phyloP scores from a whole-genome alignment of 352 stramenopile species.

The Thalassiosira ordinaria region DNA sequence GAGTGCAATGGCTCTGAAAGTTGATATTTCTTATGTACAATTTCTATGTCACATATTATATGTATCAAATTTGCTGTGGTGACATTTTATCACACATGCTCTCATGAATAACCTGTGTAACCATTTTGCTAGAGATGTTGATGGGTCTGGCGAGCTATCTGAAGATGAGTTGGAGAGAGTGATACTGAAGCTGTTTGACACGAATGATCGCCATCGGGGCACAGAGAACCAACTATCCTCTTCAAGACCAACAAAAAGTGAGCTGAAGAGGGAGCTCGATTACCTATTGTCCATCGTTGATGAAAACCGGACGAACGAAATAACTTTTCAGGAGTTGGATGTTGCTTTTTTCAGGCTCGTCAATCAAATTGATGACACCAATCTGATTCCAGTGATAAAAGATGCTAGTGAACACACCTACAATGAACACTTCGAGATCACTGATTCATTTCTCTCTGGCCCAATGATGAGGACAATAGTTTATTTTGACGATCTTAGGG shows the following conservation, averaged over 20 bases:
- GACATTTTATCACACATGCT: no score
- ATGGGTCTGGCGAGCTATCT: conserved; percentile 28
- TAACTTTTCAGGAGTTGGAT: conserved; percentile 54
- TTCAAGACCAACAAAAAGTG: conserved; percentile 18
- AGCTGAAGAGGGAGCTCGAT: conserved; percentile 27
- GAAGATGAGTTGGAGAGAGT: conserved; percentile 39
- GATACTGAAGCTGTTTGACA: conserved; percentile 32
- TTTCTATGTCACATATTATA: no score
- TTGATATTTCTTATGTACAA: no score
- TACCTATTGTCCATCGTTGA: conserved; percentile 49
- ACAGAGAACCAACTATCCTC: background rate
- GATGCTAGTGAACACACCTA: background rate
- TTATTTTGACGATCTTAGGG: conserved; percentile 56
- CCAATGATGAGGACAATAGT: conserved; percentile 27
- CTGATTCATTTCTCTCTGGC: conserved; percentile 34
- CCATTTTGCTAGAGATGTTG: conserved; percentile 46
- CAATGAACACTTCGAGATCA: conserved; percentile 12
- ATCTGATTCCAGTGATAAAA: conserved; percentile 17
- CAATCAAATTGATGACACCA: conserved; percentile 48
- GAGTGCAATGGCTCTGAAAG: no score
- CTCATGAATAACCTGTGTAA: no score
- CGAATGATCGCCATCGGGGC: background rate
- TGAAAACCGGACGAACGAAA: conserved; percentile 38
- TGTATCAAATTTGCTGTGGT: no score
- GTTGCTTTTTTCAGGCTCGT: conserved; percentile 29